Percentiles rank a stretch among this genome's conserved stretches.
phyloP scores from a whole-genome alignment of 345 rosid genomes.

The Arabis hirsuta region DNA sequence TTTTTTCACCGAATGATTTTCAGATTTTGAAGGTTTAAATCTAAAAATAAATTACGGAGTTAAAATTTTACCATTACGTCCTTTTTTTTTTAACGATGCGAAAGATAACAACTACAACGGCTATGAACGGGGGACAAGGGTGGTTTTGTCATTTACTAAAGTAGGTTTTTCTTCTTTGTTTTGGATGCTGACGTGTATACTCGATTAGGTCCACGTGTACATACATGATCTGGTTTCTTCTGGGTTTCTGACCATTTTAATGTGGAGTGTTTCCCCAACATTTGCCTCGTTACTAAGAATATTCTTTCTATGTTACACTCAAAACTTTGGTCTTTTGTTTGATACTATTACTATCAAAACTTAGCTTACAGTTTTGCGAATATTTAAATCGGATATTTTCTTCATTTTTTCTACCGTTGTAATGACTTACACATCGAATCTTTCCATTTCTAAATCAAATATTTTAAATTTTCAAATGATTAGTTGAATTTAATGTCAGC shows the following conservation, averaged over 20 bases:
- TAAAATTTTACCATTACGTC: constrained; percentile 35
- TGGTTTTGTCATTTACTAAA: constrained; percentile 9
- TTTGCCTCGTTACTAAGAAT: constrained; percentile 45
- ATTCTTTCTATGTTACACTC: constrained; percentile 48
- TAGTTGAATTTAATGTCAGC: constrained; percentile 12
- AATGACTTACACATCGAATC: constrained; percentile 39
- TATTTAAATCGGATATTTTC: constrained; percentile 15
- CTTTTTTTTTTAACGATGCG: constrained; percentile 26
- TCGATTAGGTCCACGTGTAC: constrained; percentile 37
- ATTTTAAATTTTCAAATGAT: constrained; percentile 19
- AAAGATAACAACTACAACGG: constrained; percentile 38
- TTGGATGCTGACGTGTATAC: constrained; percentile 22
- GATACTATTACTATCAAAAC: neutral
- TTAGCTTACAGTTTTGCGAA: constrained; percentile 14
- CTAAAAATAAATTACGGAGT: constrained; percentile 32
- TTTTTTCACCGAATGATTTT: neutral
- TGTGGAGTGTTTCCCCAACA: constrained; percentile 41
- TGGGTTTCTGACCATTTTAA: constrained; percentile 34
- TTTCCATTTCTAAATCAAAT: constrained; percentile 4
- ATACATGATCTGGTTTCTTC: constrained; percentile 31
- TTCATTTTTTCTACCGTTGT: constrained; percentile 38
- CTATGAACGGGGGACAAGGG: constrained; percentile 44
- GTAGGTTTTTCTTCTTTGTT: neutral
- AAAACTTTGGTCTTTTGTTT: constrained; percentile 23
- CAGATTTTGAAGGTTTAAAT: constrained; percentile 22